Conservation (phyloP, 306 rosid genomes). For the Rosa persica region DNA sequence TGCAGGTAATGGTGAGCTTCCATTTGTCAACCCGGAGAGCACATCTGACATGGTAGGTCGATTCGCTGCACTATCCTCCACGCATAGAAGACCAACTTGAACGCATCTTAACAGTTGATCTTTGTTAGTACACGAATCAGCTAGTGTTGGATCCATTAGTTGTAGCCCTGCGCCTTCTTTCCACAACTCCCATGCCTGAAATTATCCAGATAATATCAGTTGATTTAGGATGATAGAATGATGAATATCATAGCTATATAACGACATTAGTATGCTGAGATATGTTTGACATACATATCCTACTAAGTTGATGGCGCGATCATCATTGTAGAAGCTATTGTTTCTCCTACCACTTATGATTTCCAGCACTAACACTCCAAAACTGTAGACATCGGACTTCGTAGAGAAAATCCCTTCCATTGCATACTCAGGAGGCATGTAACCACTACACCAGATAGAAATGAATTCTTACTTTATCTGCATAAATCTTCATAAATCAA, state of each 20-base stretch:
- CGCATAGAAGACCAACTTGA: slow-evolving; percentile 14
- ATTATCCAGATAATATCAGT: neutral
- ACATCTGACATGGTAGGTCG: slow-evolving; percentile 30
- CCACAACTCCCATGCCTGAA: slow-evolving; percentile 32
- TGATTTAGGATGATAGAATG: neutral
- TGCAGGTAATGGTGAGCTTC: slow-evolving; percentile 17
- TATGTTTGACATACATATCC: slow-evolving; percentile 27
- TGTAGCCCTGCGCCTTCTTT: neutral
- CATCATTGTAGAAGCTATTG: slow-evolving; percentile 10
- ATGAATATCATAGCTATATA: neutral
- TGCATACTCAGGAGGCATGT: slow-evolving; percentile 26
- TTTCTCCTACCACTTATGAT: slow-evolving; percentile 33
- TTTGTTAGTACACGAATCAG: neutral
- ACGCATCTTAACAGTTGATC: slow-evolving; percentile 31
- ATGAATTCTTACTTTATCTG: too few relatives aligned
- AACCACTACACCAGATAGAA: too few relatives aligned
- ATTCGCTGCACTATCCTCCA: slow-evolving; percentile 16
- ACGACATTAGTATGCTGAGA: neutral
- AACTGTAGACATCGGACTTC: slow-evolving; percentile 30
- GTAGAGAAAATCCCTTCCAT: slow-evolving; percentile 30
- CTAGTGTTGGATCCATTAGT: slow-evolving; percentile 19
- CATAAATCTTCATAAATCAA: too few relatives aligned
- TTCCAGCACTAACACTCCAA: slow-evolving; percentile 31
- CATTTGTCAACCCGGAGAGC: slow-evolving; percentile 24
- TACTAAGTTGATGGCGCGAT: slow-evolving; percentile 21